Evolutionary conservation across 2,329 filamentous ascomycete genomes (phyloP), one percentile per base, ranked within the genome.

Genomic region (Neoascochyta sp.): DNA sequence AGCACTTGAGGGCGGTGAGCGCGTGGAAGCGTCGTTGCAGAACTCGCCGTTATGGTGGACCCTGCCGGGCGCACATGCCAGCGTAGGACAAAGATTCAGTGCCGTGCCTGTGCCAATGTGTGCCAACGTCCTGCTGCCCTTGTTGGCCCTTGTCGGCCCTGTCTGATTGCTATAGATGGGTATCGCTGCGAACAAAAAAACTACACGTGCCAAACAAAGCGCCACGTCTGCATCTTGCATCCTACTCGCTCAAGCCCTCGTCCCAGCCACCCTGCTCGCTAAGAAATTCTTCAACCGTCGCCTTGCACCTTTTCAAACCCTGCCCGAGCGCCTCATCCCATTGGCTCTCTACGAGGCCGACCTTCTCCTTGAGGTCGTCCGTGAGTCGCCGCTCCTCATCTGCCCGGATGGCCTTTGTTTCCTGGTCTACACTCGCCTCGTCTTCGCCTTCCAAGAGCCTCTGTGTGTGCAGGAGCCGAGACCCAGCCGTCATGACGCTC

Each of bases 361-460:
- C 92, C 64, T 93, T 94, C 54, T 95, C 90, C 66, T 96, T 92
- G 45, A 96, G 64, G 54, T 95, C 90, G 27, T 81, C 80, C 5
- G 88, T 95, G 53, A 95, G 64, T 32, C 76, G 67, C 19, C 69
- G 67, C 52, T 84, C 83, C 62, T 93, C 86, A 27, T 75, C 73
- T n/a, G 66, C 65, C 31, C 77, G 74, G 47, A 82, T 78, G 32
- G 71, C 70, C 37, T 74, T 42, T 66, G 75, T 72, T 45, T 76
- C 71, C 16, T 52, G 56, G 20, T 63, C 66, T 1, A 66, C 60
- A 16, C 67, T 64, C 27, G 48, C 48, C 13, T 57, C 35, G 17
- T 65, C 60, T 24, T 64, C 63, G 13, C 64, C 63, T 18, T 59
- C 62, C 9, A 62, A 43, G 22, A 50, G 41, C 27, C 78, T 70